Percentiles rank a stretch among this genome's conserved stretches.
These are phyloP conservation scores for Psidium guajava DNA, from an alignment of 345 rosid species.

Conservation along the genomic window DNA sequence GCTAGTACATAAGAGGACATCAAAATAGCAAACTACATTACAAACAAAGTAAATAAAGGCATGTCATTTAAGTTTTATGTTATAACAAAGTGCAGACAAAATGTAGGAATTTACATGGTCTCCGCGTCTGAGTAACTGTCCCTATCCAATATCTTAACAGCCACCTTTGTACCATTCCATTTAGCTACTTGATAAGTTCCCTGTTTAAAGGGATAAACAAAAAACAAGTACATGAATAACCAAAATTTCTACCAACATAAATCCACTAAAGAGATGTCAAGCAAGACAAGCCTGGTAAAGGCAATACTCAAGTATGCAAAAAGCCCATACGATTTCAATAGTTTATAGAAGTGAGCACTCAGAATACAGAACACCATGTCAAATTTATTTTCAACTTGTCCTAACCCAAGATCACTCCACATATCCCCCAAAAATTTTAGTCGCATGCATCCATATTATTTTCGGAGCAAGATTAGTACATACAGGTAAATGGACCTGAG, in stretches of 20 bases:
- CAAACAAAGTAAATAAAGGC: not conserved
- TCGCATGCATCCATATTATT: not conserved
- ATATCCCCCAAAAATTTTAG: not conserved
- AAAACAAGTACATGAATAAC: not conserved
- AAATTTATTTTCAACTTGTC: not conserved
- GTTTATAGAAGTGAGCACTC: not conserved
- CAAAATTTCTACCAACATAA: not conserved
- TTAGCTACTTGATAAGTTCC: constrained; percentile 94
- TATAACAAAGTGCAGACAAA: not conserved
- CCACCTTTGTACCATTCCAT: constrained; percentile 96
- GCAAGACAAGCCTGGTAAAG: not conserved
- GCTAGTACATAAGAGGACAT: not conserved
- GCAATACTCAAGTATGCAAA: not conserved
- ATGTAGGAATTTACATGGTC: constrained; percentile 37
- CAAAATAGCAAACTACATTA: not conserved
- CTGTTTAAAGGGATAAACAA: constrained; percentile 18
- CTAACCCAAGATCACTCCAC: not conserved
- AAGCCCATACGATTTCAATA: not conserved
- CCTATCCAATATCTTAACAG: constrained; percentile 82
- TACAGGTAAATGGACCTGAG: not conserved
- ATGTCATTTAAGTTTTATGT: not conserved
- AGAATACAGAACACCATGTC: not conserved
- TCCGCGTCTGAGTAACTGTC: constrained; percentile 62
- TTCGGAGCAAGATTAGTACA: not conserved
- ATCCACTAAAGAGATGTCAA: not conserved